Base-by-base conservation (phyloP, 2,329 filamentous ascomycete species). In the Neofusicoccum ribis region DNA sequence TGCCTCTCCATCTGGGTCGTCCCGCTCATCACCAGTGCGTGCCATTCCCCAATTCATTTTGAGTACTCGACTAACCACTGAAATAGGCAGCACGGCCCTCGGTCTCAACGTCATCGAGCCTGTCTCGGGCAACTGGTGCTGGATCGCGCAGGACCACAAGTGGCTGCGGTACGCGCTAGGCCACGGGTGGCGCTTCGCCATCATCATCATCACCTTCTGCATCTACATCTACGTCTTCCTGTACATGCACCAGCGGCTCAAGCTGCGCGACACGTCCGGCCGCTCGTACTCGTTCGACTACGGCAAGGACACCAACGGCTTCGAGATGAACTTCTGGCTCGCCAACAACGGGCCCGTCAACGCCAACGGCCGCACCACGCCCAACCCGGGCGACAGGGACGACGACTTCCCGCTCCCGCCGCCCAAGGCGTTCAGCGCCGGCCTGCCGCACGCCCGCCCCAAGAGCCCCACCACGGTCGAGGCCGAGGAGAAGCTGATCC, bases 41-140 rank as follows among this genome's bases (percentile, higher is more conserved):
- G 27, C 27, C 54, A 17, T 36, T 2, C 27, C 27, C 8, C 9
- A 2, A 9, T 20, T 11, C 20, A 3, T 23, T 5, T 20, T 7
- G 15, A 5, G 15, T 11, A 11, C 12, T 14, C 14, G 11, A 49
- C 47, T 34, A 15, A 14, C n/a, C 14, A 11, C 23, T 9, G 17
- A 3, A 20, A 47, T 12, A 64, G 63, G 63, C 37, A 59, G 43
- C 20, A 65, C 63, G 1, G 63, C 63, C 11, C 39, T 59, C 34
- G 44, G 43, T 23, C 43, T 65, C 27, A 3, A 49, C 46, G 67
- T 70, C 23, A 74, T 77, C 64, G 74, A 71, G 2, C 77, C 78
- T 43, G 80, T 82, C 1, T 79, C 78, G 2, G 81, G 81, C 0
- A 82, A 83, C 66, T 83, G 81, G 81, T 83, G 81, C 70, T 83